These are phyloP conservation scores for Gloeopeniophorella convolvens DNA, from an alignment of 768 basidiomycete genomes.

Conservation along the genomic window DNA sequence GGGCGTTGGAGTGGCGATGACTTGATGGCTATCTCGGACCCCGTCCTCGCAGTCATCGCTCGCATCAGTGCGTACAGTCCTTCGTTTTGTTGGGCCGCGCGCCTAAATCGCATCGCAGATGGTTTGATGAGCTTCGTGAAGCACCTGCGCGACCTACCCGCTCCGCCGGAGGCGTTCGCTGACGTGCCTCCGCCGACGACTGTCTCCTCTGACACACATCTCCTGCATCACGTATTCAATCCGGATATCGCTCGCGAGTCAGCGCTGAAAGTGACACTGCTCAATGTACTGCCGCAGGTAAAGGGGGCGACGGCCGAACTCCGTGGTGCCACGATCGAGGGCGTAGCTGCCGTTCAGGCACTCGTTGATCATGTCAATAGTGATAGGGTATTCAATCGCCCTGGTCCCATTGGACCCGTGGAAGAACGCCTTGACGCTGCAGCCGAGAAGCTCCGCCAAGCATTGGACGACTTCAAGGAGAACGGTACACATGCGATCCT, in stretches of 20 bases:
- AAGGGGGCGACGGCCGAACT: slow-evolving; percentile 31
- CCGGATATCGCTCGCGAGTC: slow-evolving; percentile 27
- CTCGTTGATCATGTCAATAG: slow-evolving; percentile 31
- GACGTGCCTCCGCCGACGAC: slow-evolving; percentile 4
- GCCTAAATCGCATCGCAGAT: slow-evolving; percentile 22
- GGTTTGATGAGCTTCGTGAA: slow-evolving; percentile 32
- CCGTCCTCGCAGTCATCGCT: slow-evolving; percentile 30
- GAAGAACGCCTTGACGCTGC: slow-evolving; percentile 24
- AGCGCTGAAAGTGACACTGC: slow-evolving; percentile 27
- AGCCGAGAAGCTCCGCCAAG: slow-evolving; percentile 23
- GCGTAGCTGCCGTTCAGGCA: slow-evolving; percentile 25
- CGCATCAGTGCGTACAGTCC: slow-evolving; percentile 29
- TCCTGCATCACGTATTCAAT: slow-evolving; percentile 30
- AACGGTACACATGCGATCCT: slow-evolving; percentile 29
- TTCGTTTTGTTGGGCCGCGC: background rate
- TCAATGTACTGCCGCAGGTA: slow-evolving; percentile 33
- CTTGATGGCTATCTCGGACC: slow-evolving; percentile 30
- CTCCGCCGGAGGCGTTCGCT: slow-evolving; percentile 16
- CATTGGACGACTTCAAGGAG: slow-evolving; percentile 30
- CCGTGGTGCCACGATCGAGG: slow-evolving; percentile 28
- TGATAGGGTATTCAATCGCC: slow-evolving; percentile 26
- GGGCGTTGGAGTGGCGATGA: slow-evolving; percentile 42
- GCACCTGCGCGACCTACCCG: slow-evolving; percentile 23
- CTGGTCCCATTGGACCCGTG: slow-evolving; percentile 17
- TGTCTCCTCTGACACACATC: slow-evolving; percentile 31